Evolutionary conservation across 345 rosid species (phyloP), one percentile per base, ranked within the genome.

Genomic region (Brassica juncea): DNA sequence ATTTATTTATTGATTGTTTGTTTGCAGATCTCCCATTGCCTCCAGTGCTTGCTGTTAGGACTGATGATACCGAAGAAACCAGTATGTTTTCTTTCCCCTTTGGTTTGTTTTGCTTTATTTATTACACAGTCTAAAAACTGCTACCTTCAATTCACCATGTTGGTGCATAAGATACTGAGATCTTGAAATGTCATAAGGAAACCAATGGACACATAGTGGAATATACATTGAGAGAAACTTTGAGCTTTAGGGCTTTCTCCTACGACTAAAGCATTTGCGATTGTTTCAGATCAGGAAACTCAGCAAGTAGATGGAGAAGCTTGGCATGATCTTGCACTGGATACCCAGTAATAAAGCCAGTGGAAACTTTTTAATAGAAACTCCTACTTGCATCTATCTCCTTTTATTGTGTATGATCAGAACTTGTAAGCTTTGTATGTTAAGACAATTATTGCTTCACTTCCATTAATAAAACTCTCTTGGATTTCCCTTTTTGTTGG

Each of bases 241-340:
- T 44, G 12, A 15, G 15, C 21, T 69, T 34, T n/a, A 39, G 6
- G 10, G 19, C 15, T 42, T 62, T 44, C 11, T 39, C 19, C 35
- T 28, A 4, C 57, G 23, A 47, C 61, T 14, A 78, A 57, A 67
- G 1, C 10, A 10, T 9, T 73, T 63, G 27, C 7, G 28, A 57
- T 74, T 68, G 58, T 84, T 83, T 55, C 87, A 94, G 98, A 87
- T 84, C 97, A 88, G 60, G 97, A 88, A 84, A 69, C 89, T 81
- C 94, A 87, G 63, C 94, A 81, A 70, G 85, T 57, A 30, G 89
- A 87, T 75, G 87, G 76, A 58, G 94, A 94, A 67, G 71, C 87
- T 66, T 94, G 99, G 97, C 97, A 82, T 73, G 99, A 94, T 64
- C 97, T 92, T 70, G 97, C 93, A n/a, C 74, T 90, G 60, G 87